Evolutionary conservation across 2,329 filamentous ascomycete genomes (phyloP), one percentile per base, ranked within the genome.

Genomic region (Lasiodiplodia citricola): DNA sequence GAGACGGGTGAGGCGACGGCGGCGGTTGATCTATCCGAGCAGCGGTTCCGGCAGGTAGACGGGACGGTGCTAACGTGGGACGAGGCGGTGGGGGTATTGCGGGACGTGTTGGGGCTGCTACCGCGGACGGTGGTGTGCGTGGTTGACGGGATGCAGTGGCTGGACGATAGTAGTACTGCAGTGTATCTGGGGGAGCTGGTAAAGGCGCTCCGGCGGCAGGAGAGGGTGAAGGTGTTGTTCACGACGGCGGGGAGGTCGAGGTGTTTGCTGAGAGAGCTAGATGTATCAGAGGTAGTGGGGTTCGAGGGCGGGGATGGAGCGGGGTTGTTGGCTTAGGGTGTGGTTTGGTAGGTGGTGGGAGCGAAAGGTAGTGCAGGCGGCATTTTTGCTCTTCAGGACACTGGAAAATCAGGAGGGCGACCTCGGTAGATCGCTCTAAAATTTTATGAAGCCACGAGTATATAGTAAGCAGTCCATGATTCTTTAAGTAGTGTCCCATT

Each of bases 81-180:
- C 11, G 38, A 57, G 2, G 44, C 66, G n/a, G 18, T 65, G 21
- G 35, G 14, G 3, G 14, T 72, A 23, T 41, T 70, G 18, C 41
- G 66, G 2, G 54, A 70, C 11, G 3, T 70, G 11, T 31, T 64
- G 11, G 28, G n/a, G 3, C 16, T 55, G 0, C n/a, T 71, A 14
- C 63, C 58, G 1, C 62, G 44, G 18, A 62, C 14, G n/a, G 60
- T 69, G 1, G 68, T 72, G 41, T 70, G 69, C 55, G 65, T 72
- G 2, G 67, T 72, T 35, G 71, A 73, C 37, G 70, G 67, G 3
- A 16, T 73, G 14, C 56, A 72, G 35, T 73, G 71, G 70, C 44
- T 72, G 16, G 72, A 72, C 37, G 69, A 71, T 41, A 65, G 31
- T 16, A 69, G 66, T 21, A 73, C 70, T 14, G 55, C 41, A 1